Percentiles rank a stretch among this genome's conserved stretches.
Conservation (phyloP, 208 protist genomes). For the Kentomonas sorsogonicus region DNA sequence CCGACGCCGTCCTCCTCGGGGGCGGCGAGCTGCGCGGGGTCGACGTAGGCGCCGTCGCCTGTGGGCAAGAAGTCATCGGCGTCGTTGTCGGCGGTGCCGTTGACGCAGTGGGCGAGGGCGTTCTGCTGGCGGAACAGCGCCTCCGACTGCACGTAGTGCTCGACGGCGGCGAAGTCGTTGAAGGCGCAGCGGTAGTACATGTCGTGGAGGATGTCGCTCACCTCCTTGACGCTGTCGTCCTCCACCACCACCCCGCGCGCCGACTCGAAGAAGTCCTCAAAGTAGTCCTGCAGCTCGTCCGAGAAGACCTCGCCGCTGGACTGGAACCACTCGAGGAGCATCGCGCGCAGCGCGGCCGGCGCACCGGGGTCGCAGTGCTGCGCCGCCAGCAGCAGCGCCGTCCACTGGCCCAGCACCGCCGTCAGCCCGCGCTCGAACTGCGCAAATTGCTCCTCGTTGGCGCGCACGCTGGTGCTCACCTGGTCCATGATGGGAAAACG, state of each 20-base stretch:
- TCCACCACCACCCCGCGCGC: constrained; percentile 65
- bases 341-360: constrained; percentile 43
- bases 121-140: constrained; percentile 57
- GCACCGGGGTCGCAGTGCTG: constrained; percentile 63
- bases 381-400: constrained; percentile 74
- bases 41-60: constrained; percentile 7
- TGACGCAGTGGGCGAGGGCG: constrained; percentile 59
- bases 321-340: constrained; percentile 64
- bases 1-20: constrained; percentile 8
- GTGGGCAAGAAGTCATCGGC: constrained; percentile 20
- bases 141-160: constrained; percentile 46
- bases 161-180: constrained; percentile 55
- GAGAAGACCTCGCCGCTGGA: constrained; percentile 73
- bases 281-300: constrained; percentile 83
- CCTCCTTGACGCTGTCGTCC: constrained; percentile 85
- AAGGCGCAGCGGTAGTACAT: constrained; percentile 84
- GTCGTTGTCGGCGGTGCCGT: constrained; percentile 27
- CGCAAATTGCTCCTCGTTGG: constrained; percentile 58
- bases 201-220: constrained; percentile 67
- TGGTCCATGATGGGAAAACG: too few relatives aligned
- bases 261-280: constrained; percentile 79
- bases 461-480: constrained; percentile 33
- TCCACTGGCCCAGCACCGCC: constrained; percentile 84
- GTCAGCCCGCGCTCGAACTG: constrained; percentile 51
- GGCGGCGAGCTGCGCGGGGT: constrained; percentile 10